phyloP scores from a whole-genome alignment of 2,329 filamentous ascomycete species.

The Mollisia scopiformis region DNA sequence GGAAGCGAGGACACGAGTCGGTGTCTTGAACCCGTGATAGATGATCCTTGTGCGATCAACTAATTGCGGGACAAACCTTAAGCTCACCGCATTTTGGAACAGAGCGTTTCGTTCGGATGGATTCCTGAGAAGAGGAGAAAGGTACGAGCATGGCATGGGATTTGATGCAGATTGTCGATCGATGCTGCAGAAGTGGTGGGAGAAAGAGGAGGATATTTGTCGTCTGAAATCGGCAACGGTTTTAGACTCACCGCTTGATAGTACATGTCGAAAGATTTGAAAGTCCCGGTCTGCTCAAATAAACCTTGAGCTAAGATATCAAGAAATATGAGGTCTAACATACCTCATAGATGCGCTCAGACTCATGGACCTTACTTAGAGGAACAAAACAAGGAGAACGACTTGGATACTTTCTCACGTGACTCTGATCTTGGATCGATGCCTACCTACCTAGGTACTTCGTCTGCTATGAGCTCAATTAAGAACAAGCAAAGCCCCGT shows the following conservation, averaged over 20 bases:
- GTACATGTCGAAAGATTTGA: too few species aligned
- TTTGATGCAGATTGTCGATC: constrained; percentile 1
- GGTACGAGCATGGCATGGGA: neutral
- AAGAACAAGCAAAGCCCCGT: too few species aligned
- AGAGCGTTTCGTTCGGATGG: neutral
- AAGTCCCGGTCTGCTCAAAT: too few species aligned
- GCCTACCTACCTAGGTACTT: too few species aligned
- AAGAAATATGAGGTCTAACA: too few species aligned
- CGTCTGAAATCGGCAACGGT: neutral
- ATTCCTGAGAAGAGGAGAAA: neutral
- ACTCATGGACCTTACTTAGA: too few species aligned
- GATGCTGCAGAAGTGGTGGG: neutral
- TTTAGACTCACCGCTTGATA: neutral
- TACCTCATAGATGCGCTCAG: too few species aligned
- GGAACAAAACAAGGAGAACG: too few species aligned
- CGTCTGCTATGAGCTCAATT: too few species aligned
- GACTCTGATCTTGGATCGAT: too few species aligned
- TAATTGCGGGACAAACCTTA: constrained; percentile 15
- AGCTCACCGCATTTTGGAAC: constrained; percentile 16
- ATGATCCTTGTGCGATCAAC: constrained; percentile 4
- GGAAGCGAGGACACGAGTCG: neutral
- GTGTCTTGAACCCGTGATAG: neutral
- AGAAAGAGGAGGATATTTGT: neutral
- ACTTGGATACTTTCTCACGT: too few species aligned
- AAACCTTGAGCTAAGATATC: too few species aligned